phyloP scores from a whole-genome alignment of 2,329 filamentous ascomycete genomes.

The Aspergillus vadensis region DNA sequence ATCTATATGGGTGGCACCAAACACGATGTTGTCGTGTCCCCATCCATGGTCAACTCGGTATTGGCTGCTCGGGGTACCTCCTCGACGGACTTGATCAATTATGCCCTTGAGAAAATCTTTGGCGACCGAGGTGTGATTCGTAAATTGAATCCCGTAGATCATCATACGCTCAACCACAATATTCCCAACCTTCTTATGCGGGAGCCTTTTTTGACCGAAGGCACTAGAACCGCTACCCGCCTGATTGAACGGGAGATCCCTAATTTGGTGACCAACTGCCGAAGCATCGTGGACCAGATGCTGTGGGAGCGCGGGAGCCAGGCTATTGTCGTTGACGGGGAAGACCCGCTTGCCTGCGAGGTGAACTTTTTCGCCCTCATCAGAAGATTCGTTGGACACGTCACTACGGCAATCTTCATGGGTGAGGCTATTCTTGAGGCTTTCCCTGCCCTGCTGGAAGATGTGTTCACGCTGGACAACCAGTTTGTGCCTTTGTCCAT shows the following conservation, averaged over 20 bases:
- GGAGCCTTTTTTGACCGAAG: constrained; percentile 49
- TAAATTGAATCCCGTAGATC: constrained; percentile 34
- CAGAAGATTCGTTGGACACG: constrained; percentile 58
- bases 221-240: constrained; percentile 41
- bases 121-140: constrained; percentile 43
- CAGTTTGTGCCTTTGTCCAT: constrained; percentile 57
- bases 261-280: constrained; percentile 61
- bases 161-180: constrained; percentile 44
- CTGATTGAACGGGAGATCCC: constrained; percentile 51
- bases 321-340: constrained; percentile 45
- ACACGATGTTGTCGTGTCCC: constrained; percentile 54
- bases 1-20: constrained; percentile 53
- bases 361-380: constrained; percentile 55
- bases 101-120: constrained; percentile 46
- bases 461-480: constrained; percentile 58
- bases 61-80: constrained; percentile 36
- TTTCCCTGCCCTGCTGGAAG: constrained; percentile 55
- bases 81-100: constrained; percentile 33
- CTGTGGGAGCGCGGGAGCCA: constrained; percentile 61
- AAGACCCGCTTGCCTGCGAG: constrained; percentile 51
- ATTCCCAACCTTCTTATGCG: constrained; percentile 46
- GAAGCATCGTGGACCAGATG: constrained; percentile 62
- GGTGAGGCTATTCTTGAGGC: constrained; percentile 55
- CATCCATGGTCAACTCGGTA: constrained; percentile 48
- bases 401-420: constrained; percentile 52